Conservation (phyloP, 129 eudicot genomes). For the Daucus carota region DH1_v3.0 NC_030383.2:63994501-63995000, state of each 20-base stretch:
- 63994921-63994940: constrained; percentile 6
- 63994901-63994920: constrained; percentile 14
- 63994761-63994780: constrained; percentile 13
- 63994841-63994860: constrained; percentile 14
- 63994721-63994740: too few relatives aligned
- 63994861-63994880: constrained; percentile 14
- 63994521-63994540: too few relatives aligned
- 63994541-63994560: too few relatives aligned
- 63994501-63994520: too few relatives aligned
- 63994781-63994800: constrained; percentile 15
- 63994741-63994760: not conserved
- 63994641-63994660: too few relatives aligned
- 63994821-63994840: constrained; percentile 18
- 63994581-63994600: too few relatives aligned
- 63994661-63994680: too few relatives aligned
- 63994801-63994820: constrained; percentile 19
- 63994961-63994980: not conserved
- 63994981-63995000: too few relatives aligned
- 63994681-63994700: too few relatives aligned
- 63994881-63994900: constrained; percentile 9
- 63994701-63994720: not conserved
- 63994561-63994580: too few relatives aligned
- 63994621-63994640: too few relatives aligned
- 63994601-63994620: too few relatives aligned
- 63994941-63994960: constrained; percentile 11